Evolutionary conservation across 495 filamentous ascomycete species (phyloP), one percentile per base, ranked within the genome.

Genomic region (Xylaria acuta): DNA sequence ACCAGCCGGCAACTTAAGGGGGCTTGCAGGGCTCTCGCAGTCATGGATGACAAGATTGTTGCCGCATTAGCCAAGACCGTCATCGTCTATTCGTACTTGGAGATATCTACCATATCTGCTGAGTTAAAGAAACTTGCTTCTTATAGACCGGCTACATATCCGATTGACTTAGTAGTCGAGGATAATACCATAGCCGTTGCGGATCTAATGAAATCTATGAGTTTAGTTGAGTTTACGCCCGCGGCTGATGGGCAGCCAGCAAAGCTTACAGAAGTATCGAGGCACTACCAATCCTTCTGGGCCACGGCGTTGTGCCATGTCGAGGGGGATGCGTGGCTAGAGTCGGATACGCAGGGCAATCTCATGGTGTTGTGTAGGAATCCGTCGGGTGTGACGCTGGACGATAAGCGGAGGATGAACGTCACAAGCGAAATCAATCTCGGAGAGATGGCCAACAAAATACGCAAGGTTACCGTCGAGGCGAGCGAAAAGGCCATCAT

Each of bases 131-230:
- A 90, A 76, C 72, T 91, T 11, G 91, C 91, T 53, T 89, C 88
- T 14, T 98, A 93, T 79, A 88, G 94, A 22, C 92, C 93, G 16
- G 89, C 94, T 25, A 97, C 93, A 0, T 92, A 92, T 38, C 97
- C 96, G 2, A 88, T 97, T 34, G 93, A 97, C 76, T 73, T 99
- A n/a, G 86, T 89, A 16, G 86, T 97, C 12, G 85, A 86, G 20
- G 89, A 82, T 18, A 87, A 92, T 69, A 85, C 88, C 36, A 95
- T 98, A 72, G 92, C 92, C 0, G 90, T 99, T 5, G 93, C 91
- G 1, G 96, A 99, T 75, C 83, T 99, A 49, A 98, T 97, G 94
- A 97, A 98, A 84, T 95, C 92, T 41, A 83, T 96, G 47, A 92
- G 92, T 20, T 79, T 98, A 12, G 83, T 97, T 14, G 82, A 93